Percentiles rank a stretch among this genome's conserved stretches.
phyloP scores from a whole-genome alignment of 306 rosid species.

The Pueraria montana region DNA sequence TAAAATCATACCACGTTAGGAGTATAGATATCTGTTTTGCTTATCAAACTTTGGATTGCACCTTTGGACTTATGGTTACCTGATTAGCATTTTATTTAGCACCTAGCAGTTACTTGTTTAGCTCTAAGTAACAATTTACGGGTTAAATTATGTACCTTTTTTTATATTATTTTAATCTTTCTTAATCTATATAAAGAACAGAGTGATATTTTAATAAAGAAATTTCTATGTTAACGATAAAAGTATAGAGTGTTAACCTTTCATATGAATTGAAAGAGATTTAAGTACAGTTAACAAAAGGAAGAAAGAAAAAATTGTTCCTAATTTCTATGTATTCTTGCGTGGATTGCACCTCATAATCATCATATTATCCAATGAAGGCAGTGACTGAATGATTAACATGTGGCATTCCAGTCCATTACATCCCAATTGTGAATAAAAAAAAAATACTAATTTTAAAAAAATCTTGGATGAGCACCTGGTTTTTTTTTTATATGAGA shows the following conservation, averaged over 20 bases:
- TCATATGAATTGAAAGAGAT: not conserved
- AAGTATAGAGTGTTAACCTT: no score
- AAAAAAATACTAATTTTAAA: not conserved
- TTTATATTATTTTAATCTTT: no score
- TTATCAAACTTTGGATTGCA: slow-evolving; percentile 16
- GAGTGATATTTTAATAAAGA: no score
- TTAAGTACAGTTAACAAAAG: not conserved
- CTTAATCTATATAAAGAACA: not conserved
- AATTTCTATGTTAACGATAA: not conserved
- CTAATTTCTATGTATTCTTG: slow-evolving; percentile 6
- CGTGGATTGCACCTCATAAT: slow-evolving; percentile 34
- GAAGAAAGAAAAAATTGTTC: not conserved
- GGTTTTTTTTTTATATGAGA: no score
- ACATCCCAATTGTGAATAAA: not conserved
- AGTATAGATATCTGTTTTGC: not conserved
- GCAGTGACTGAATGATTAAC: slow-evolving; percentile 17
- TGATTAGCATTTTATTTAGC: not conserved
- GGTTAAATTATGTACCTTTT: no score
- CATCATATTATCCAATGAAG: slow-evolving; percentile 26
- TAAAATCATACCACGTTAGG: slow-evolving; percentile 15
- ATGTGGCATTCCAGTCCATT: slow-evolving; percentile 8
- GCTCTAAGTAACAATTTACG: not conserved
- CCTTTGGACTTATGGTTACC: not conserved
- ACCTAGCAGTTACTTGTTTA: not conserved
- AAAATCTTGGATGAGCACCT: not conserved